Evolutionary conservation across 176 grass and related monocot species (phyloP).

Genomic region (Tuctoria greenei): DNA sequence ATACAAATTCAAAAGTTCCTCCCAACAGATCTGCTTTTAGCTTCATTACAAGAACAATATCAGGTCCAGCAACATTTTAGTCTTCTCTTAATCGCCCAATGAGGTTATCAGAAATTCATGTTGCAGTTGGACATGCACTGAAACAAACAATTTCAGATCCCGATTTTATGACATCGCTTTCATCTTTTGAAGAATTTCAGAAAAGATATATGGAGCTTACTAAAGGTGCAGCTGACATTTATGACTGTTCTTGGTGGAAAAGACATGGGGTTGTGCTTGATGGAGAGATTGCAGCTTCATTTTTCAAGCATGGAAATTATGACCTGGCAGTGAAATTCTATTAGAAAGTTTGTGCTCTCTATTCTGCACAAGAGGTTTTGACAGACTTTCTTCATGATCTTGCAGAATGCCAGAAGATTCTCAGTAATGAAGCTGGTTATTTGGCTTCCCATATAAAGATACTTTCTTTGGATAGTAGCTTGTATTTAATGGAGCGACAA

Average conservation of each 20-base stretch:
- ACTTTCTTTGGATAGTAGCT: slow-evolving; percentile 70
- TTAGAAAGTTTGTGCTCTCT: slow-evolving; percentile 92
- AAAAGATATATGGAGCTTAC: slow-evolving; percentile 97
- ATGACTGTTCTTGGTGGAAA: slow-evolving; percentile 98
- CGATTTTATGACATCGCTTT: slow-evolving; percentile 81
- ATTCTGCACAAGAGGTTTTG: slow-evolving; percentile 86
- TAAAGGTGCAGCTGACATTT: slow-evolving; percentile 95
- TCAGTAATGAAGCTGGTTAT: slow-evolving; percentile 86
- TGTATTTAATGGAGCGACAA: slow-evolving; percentile 81
- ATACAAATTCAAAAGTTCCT: slow-evolving; percentile 61
- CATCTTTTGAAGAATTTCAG: slow-evolving; percentile 90
- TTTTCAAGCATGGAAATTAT: slow-evolving; percentile 85
- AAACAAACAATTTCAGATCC: slow-evolving; percentile 81
- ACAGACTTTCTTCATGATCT: slow-evolving; percentile 90
- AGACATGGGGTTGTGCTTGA: slow-evolving; percentile 99
- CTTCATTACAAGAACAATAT: slow-evolving; percentile 73
- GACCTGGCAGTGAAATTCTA: slow-evolving; percentile 96
- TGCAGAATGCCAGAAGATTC: slow-evolving; percentile 96
- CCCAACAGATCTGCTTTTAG: slow-evolving; percentile 57
- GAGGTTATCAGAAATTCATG: slow-evolving; percentile 97
- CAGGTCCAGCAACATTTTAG: slow-evolving; percentile 69
- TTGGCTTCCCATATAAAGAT: slow-evolving; percentile 86
- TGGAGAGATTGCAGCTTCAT: slow-evolving; percentile 90
- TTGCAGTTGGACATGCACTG: slow-evolving; percentile 91
- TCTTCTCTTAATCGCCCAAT: slow-evolving; percentile 85